Base-by-base conservation (phyloP, 768 basidiomycete genomes). In the Panellus pusillus region DNA sequence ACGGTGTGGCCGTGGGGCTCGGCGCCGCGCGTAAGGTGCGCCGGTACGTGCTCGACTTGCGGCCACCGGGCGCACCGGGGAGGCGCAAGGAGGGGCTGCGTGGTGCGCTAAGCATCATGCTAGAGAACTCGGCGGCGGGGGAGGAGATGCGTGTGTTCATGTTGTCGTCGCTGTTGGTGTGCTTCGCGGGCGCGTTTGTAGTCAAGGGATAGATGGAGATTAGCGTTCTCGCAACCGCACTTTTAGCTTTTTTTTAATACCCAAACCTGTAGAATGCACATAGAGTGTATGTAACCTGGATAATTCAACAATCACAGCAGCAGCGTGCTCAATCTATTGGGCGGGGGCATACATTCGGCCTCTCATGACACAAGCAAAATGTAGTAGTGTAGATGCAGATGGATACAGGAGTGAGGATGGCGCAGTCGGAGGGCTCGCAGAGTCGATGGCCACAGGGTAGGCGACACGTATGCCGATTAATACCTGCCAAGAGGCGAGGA, bases 111-210 rank as follows among this genome's bases (percentile, higher is more conserved):
- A 70, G 72, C 36, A 64, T 88, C 54, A 50, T 86, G 28, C 61
- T 80, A 28, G 87, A 89, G 67, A 73, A 66, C 54, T 82, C 81
- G 17, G 67, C 78, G 1, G 87, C 87, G 18, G 87, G 87, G 6
- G 84, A 89, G 63, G 87, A 89, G 67, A 76, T 80, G 65, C 74
- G 84, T 56, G 73, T 85, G 76, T 74, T 84, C 35, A 19, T 79
- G 43, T 81, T 83, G 61, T 83, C 79, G 59, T 64, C 71, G 41
- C 63, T 79, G 56, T 60, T 85, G 51, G 70, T 81, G n/a, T 64
- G 71, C 44, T 67, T 84, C 54, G 80, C 83, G 3, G 65, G 80
- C 76, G 82, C 78, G 20, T 74, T 80, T 55, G 53, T 63, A 45
- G 31, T 55, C 5, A 61, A 55, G 28, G 50, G 45, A 4, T 57